Base-by-base conservation (phyloP, 257 asterid genomes). In the Penstemon davidsonii region DNA sequence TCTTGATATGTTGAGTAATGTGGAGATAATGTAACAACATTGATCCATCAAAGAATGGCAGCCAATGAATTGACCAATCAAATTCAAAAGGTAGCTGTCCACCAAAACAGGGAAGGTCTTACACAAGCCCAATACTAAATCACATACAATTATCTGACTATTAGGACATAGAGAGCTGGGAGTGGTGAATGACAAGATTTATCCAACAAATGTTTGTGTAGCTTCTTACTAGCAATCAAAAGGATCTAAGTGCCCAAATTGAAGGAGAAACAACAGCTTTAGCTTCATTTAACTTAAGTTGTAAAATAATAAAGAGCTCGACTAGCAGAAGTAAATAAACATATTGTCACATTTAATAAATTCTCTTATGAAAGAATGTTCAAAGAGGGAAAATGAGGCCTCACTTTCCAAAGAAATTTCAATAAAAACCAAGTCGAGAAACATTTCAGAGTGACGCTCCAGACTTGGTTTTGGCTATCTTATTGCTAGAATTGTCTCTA, bases 81-180 rank as follows among this genome's bases (percentile, higher is more conserved):
- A 72, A 76, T 81, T 85, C 77, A 93, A 80, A 68, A 93, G 90
- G 82, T 93, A 93, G 80, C 99, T 93, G 75, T 71, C 45, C 87
- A 72, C 59, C 55, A 75, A 40, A 75, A 72, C 51, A 73, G 75
- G 55, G 73, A 65, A 56, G 42, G 46, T 42, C 41, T 75, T 69
- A 78, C 62, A 42, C 55, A 54, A 66, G 49, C 62, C 60, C 39
- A 39, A 25, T 60, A 62, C 60, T 69, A 61, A 73, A 66, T 69
- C 64, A 62, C 66, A 65, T 11, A 7, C 46, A 58, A 37, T 11
- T 63, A 52, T 63, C 36, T 44, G 41, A 56, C 12, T 71, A 46
- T 71, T 13, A 11, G 68, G 56, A 51, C 52, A 39, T 43, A 58
- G 58, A 19, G 52, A 41, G 46, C 67, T 18, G 66, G 46, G 49